phyloP scores from a whole-genome alignment of 2,329 filamentous ascomycete genomes.

The Magnaporthiopsis rhizophila region DNA sequence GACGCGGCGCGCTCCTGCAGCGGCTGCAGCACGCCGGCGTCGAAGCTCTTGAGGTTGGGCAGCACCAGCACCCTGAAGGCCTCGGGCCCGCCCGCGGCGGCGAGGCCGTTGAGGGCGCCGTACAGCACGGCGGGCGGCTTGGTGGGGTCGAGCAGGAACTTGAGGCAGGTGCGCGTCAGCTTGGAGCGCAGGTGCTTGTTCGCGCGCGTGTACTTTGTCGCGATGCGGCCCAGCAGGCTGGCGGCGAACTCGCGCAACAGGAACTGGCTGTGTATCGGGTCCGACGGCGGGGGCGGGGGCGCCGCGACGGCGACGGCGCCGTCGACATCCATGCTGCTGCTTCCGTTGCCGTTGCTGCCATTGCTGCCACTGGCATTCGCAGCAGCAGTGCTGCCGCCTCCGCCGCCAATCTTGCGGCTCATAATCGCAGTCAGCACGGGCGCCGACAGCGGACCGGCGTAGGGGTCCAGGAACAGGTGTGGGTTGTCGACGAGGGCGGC shows the following conservation, averaged over 20 bases:
- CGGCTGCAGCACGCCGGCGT: constrained; percentile 43
- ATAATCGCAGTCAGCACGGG: constrained; percentile 88
- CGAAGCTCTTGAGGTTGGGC: constrained; percentile 47
- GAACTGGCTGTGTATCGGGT: constrained; percentile 55
- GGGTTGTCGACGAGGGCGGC: constrained; percentile 78
- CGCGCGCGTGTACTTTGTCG: constrained; percentile 69
- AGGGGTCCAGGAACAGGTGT: constrained; percentile 63
- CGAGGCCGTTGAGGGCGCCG: constrained; percentile 74
- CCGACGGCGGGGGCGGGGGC: constrained; percentile 27
- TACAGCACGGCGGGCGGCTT: constrained; percentile 81
- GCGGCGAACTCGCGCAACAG: constrained; percentile 77
- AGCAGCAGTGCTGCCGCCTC: neutral
- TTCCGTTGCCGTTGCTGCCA: constrained; percentile 41
- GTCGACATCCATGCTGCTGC: constrained; percentile 26
- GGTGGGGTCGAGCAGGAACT: constrained; percentile 80
- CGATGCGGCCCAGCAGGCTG: constrained; percentile 70
- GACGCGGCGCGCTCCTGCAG: constrained; percentile 41
- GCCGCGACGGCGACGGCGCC: neutral
- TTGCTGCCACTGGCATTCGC: neutral
- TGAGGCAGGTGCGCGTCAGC: constrained; percentile 86
- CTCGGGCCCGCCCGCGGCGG: constrained; percentile 63
- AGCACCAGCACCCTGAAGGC: constrained; percentile 49
- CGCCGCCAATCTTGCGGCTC: constrained; percentile 64
- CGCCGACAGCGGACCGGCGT: constrained; percentile 62
- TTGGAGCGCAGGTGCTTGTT: constrained; percentile 80